Conservation (phyloP, 2,329 filamentous ascomycete species). For the Albifimbria verrucaria region DNA sequence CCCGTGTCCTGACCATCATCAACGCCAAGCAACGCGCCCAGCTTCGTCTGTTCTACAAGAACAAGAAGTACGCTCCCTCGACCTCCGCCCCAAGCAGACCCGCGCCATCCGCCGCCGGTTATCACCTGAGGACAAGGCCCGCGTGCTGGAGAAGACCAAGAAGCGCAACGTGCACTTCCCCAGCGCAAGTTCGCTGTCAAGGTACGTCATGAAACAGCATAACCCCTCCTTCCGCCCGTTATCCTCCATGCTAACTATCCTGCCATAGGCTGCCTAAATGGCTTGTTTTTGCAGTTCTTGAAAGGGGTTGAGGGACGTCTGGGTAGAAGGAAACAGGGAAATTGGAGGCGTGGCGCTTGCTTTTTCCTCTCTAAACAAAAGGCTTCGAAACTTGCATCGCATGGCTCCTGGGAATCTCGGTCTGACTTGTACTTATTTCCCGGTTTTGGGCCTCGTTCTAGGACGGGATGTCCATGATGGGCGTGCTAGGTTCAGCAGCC, state of each 20-base stretch:
- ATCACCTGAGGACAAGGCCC: constrained; percentile 83
- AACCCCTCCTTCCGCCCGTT: background rate
- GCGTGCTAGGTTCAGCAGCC: constrained; percentile 27
- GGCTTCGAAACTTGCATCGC: constrained; percentile 34
- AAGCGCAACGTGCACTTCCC: constrained; percentile 97
- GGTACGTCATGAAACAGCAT: constrained; percentile 54
- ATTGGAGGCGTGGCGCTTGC: constrained; percentile 32
- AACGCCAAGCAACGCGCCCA: constrained; percentile 99
- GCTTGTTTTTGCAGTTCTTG: constrained; percentile 17
- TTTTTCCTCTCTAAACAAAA: constrained; percentile 28
- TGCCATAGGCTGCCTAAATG: constrained; percentile 22
- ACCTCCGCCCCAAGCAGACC: constrained; percentile 97
- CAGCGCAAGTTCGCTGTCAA: constrained; percentile 99
- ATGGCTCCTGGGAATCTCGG: constrained; percentile 34
- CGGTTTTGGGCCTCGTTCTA: constrained; percentile 33
- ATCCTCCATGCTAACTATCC: constrained; percentile 11
- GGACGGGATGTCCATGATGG: constrained; percentile 29
- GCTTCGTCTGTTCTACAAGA: constrained; percentile 99
- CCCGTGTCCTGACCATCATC: constrained; percentile 97
- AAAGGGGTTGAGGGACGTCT: constrained; percentile 25
- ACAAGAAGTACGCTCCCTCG: constrained; percentile 99
- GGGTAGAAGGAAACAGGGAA: constrained; percentile 30
- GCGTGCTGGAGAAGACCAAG: constrained; percentile 89
- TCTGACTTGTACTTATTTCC: constrained; percentile 36
- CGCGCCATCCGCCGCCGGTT: constrained; percentile 95